Evolutionary conservation across 2,329 filamentous ascomycete genomes (phyloP), one percentile per base, ranked within the genome.

Genomic region (Scedosporium aurantiacum): DNA sequence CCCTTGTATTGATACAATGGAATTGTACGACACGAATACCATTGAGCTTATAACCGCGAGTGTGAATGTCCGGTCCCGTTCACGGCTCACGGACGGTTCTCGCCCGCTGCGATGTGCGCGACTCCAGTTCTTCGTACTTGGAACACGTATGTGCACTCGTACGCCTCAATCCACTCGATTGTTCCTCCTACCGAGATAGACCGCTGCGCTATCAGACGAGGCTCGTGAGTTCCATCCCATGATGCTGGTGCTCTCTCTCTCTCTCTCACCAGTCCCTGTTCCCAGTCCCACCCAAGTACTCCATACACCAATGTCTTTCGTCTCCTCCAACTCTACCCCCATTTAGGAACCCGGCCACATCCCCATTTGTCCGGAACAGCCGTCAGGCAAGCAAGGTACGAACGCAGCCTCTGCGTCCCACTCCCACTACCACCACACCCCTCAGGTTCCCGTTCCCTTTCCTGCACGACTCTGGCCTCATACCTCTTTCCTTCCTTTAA

Each of bases 281-380:
- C 27, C 27, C 27, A 28, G 27, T 28, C 27, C 27, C 27, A 28
- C 27, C 28, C n/a, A n/a, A n/a, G n/a, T n/a, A n/a, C n/a, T 47
- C 12, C 7, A 14, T n/a, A 47, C 43, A 5, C 43, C 18, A 16
- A 8, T 21, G 1, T 52, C 43, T 21, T 4, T 52, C 43, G 5
- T 18, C 43, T 47, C 21, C 18, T 21, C 21, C 47, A 21, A 52
- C 21, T 25, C 47, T 52, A 14, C 54, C 54, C 54, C 23, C 27
- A 57, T 32, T 37, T 32, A 57, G 54, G 14, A 57, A 21, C 28
- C 54, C 54, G 14, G 27, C 10, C 57, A 21, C 28, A 18, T 10
- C 57, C 41, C 57, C 37, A 58, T 58, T 58, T 58, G 57, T 58
- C 57, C 57, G 57, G 57, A 58, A 45, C 57, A 58, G 57, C 57